These are phyloP conservation scores for Angomonas deanei DNA, from an alignment of 208 protist genomes.

Conservation along the genomic window DNA sequence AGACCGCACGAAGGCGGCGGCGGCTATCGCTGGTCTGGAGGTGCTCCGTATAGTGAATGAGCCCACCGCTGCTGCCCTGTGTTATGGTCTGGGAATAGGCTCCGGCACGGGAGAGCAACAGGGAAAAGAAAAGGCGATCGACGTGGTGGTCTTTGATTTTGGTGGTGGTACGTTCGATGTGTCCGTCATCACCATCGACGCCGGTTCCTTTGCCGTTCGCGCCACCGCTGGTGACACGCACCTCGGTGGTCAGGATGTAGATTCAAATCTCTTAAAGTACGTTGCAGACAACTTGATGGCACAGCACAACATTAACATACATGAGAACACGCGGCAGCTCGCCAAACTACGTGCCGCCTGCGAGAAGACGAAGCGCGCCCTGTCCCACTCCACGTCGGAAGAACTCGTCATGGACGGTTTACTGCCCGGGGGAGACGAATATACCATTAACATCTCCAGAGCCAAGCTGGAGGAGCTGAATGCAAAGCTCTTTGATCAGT, in stretches of 20 bases:
- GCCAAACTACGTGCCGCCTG: conserved; percentile 60
- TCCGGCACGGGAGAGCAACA: conserved; percentile 44
- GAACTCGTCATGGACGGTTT: conserved; percentile 96
- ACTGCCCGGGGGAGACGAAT: conserved; percentile 92
- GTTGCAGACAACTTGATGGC: conserved; percentile 89
- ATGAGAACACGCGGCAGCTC: conserved; percentile 29
- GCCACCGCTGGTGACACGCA: conserved; percentile 98
- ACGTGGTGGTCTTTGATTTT: conserved; percentile 98
- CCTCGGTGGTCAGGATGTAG: conserved; percentile 98
- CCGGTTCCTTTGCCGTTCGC: conserved; percentile 97
- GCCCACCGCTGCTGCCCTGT: conserved; percentile 97
- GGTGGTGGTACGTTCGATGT: conserved; percentile 99
- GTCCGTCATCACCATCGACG: conserved; percentile 96
- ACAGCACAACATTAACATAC: conserved; percentile 86
- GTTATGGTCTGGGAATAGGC: conserved; percentile 95
- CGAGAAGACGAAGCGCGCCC: conserved; percentile 94
- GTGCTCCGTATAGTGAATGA: conserved; percentile 99
- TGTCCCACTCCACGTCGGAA: conserved; percentile 89
- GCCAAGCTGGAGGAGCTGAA: conserved; percentile 97
- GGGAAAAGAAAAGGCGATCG: conserved; percentile 20
- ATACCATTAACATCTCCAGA: conserved; percentile 92
- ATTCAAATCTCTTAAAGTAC: conserved; percentile 94
- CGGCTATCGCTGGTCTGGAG: conserved; percentile 95
- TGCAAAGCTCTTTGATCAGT: conserved; percentile 65
- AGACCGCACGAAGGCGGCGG: conserved; percentile 97